Evolutionary conservation across 2,329 filamentous ascomycete genomes (phyloP).

Genomic region (Paraphoma sp.): DNA sequence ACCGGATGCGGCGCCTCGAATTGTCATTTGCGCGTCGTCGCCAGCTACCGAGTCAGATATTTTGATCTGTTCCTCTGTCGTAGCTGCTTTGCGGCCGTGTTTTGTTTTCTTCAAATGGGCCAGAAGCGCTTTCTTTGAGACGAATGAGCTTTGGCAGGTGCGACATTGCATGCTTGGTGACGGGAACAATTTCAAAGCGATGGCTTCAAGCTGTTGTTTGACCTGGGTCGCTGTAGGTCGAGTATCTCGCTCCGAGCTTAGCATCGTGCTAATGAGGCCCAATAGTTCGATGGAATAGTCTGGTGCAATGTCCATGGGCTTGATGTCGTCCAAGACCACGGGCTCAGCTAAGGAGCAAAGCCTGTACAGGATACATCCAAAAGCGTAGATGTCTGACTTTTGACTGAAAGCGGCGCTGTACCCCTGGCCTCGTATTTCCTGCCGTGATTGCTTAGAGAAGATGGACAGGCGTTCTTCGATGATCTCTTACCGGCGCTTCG

Average conservation of each 20-base stretch:
- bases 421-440: conserved; percentile 14
- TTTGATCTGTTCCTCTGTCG: not conserved
- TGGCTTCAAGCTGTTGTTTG: conserved; percentile 4
- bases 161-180: not conserved
- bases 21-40: not conserved
- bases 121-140: conserved; percentile 1
- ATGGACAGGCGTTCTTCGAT: not conserved
- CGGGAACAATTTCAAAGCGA: conserved; percentile 1
- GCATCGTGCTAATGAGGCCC: conserved; percentile 10
- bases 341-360: conserved; percentile 12
- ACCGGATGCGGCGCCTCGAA: conserved; percentile 4
- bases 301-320: conserved; percentile 8
- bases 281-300: conserved; percentile 13
- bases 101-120: conserved; percentile 9
- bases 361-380: conserved; percentile 18
- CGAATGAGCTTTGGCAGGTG: conserved; percentile 1
- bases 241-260: conserved; percentile 2
- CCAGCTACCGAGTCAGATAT: not conserved
- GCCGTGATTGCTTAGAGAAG: not conserved
- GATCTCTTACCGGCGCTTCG: conserved; percentile 11
- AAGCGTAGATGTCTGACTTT: conserved; percentile 23
- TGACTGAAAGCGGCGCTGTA: conserved; percentile 14
- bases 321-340: conserved; percentile 4
- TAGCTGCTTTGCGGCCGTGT: not conserved
- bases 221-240: conserved; percentile 11